Base-by-base conservation (phyloP, 495 filamentous ascomycete genomes). In the Cercophora sp. region DNA sequence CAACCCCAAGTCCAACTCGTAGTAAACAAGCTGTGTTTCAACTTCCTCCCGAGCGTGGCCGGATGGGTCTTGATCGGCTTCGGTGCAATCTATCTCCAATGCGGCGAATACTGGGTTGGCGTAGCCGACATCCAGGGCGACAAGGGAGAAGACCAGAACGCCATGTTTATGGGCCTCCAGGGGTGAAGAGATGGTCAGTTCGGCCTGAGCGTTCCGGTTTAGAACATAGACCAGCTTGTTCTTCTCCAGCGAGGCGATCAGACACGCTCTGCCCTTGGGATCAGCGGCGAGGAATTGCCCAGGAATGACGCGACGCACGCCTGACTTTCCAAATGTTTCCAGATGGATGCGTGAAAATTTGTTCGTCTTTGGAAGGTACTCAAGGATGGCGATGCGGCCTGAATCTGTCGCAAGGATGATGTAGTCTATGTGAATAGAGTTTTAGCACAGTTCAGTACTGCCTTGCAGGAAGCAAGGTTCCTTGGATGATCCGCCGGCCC, bases 181-280 rank as follows among this genome's bases (percentile, higher is more conserved):
- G 1, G 94, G 92, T 13, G 91, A 96, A 5, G 94, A 99, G 32
- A 97, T 97, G 22, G 90, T 93, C 62, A 97, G 79, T 65, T 96
- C 90, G 26, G 88, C 90, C 70, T 96, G 88, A 31, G 90, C 81
- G 71, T 96, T 95, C 32, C 94, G 86, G 72, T 96, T 96, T 48
- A 99, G 78, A 63, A 97, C 92, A 70, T 97, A 99, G 64, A 97
- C 94, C 59, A 99, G 87, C 73, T 97, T 97, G 71, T 97, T 97
- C 82, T 99, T 99, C 71, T 99, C 94, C 52, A 93, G 78, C 8
- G 90, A 89, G 5, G 94, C 88, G 43, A 96, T 89, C 58, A 99
- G 77, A 67, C 91, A 96, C 29, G 94, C 94, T 69, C 94, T 80
- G 32, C 94, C 94, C 67, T 94, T 94, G 8, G 94, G 94, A 66